Evolutionary conservation across 768 basidiomycete species (phyloP).

Genomic region (Xerocomellus intermedius): DNA sequence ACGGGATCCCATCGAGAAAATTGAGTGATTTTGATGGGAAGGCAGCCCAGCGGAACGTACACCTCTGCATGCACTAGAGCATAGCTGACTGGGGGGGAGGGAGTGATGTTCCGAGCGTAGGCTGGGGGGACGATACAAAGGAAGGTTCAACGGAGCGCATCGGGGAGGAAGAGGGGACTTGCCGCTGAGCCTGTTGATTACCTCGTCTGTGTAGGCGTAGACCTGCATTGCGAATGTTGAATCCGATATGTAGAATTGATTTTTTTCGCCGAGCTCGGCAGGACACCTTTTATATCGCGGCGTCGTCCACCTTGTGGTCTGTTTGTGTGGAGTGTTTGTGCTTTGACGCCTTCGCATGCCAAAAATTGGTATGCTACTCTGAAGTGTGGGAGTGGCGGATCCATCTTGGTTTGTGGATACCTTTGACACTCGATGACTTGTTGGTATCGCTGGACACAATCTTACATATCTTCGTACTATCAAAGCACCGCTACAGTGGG

Average conservation of each 20-base stretch:
- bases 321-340: not conserved
- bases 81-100: not conserved
- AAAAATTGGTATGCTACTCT: not conserved
- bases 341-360: not conserved
- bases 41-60: not conserved
- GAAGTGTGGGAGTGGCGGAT: not conserved
- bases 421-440: not conserved
- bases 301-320: not conserved
- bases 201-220: constrained; percentile 1
- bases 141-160: not conserved
- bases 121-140: not conserved
- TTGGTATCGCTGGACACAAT: not conserved
- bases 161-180: not conserved
- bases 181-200: not conserved
- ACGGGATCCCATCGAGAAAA: not conserved
- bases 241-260: not conserved
- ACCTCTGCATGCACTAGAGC: not conserved
- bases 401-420: not conserved
- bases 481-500: not conserved
- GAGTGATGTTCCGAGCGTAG: not conserved
- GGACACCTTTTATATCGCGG: not conserved
- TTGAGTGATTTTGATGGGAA: constrained; percentile 5
- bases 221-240: not conserved
- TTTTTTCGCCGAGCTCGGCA: not conserved
- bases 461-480: no score